Percentiles rank a stretch among this genome's conserved stretches.
Conservation (phyloP, 2,329 filamentous ascomycete genomes). For the Penicillium concentricum region DNA sequence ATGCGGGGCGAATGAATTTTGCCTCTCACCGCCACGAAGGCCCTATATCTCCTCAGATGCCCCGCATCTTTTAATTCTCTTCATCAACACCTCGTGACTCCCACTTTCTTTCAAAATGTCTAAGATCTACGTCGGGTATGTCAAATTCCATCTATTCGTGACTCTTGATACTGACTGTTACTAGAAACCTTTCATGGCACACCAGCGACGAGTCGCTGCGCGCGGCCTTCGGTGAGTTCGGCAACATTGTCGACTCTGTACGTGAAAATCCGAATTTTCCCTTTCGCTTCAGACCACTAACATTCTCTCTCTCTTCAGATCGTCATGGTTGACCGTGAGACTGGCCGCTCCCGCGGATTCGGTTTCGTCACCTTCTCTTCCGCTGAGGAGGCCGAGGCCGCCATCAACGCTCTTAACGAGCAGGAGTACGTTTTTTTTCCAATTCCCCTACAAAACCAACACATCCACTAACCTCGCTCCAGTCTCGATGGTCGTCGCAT, state of each 20-base stretch:
- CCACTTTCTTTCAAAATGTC: slow-evolving; percentile 12
- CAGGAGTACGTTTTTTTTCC: slow-evolving; percentile 11
- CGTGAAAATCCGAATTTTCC: neutral
- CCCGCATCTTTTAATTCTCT: slow-evolving; percentile 11
- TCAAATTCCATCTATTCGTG: neutral
- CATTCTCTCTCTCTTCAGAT: neutral
- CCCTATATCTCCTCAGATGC: slow-evolving; percentile 5
- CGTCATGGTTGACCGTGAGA: slow-evolving; percentile 18
- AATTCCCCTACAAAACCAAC: neutral
- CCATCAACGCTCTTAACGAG: slow-evolving; percentile 13
- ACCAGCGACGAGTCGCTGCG: slow-evolving; percentile 10
- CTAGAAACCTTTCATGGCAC: slow-evolving; percentile 16
- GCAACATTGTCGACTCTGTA: slow-evolving; percentile 13
- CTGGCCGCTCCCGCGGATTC: slow-evolving; percentile 18
- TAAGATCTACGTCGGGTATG: slow-evolving; percentile 19
- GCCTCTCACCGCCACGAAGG: slow-evolving; percentile 7
- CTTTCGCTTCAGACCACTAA: neutral
- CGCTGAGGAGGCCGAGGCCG: slow-evolving; percentile 12
- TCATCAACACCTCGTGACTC: slow-evolving; percentile 4
- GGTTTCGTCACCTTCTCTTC: slow-evolving; percentile 18
- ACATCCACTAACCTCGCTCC: neutral
- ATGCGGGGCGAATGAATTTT: slow-evolving; percentile 4
- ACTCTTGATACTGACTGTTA: neutral
- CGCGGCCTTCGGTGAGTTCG: slow-evolving; percentile 11
- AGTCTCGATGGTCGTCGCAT: slow-evolving; percentile 16